phyloP scores from a whole-genome alignment of 202 grass and related monocot species.

The Panicum virgatum region DNA sequence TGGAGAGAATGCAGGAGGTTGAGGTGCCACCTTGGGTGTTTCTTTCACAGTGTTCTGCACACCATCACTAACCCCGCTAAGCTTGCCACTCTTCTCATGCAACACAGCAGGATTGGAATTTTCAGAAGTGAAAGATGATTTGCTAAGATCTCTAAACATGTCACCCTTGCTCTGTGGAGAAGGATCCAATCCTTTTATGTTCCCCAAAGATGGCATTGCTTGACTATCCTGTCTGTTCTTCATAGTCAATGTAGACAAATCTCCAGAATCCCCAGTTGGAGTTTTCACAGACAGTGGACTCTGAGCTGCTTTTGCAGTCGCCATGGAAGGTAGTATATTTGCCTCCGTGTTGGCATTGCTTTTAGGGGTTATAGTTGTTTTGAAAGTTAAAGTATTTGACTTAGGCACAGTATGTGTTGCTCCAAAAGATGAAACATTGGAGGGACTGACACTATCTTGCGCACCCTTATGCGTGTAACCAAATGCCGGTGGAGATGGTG shows the following conservation, averaged over 20 bases:
- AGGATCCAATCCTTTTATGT: conserved; percentile 26
- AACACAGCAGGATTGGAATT: conserved; percentile 38
- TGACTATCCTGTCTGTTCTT: conserved; percentile 45
- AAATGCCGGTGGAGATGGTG: conserved; percentile 40
- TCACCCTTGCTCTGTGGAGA: conserved; percentile 48
- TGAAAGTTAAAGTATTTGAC: conserved; percentile 52
- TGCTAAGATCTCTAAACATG: conserved; percentile 42
- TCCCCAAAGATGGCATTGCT: conserved; percentile 33
- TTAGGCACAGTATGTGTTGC: conserved; percentile 36
- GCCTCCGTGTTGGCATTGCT: conserved; percentile 38
- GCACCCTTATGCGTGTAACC: conserved; percentile 40
- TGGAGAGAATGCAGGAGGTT: conserved; percentile 37
- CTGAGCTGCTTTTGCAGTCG: conserved; percentile 32
- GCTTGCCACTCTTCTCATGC: conserved; percentile 41
- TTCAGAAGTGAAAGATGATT: conserved; percentile 54
- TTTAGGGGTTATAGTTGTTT: conserved; percentile 59
- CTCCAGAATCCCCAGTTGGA: conserved; percentile 45
- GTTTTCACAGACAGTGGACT: conserved; percentile 41
- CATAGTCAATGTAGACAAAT: conserved; percentile 36
- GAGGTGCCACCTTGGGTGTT: conserved; percentile 40
- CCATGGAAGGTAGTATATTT: conserved; percentile 34
- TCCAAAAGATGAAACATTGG: conserved; percentile 42
- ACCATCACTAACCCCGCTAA: conserved; percentile 25
- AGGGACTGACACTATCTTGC: conserved; percentile 41
- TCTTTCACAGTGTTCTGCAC: conserved; percentile 38